Percentiles rank a stretch among this genome's conserved stretches.
phyloP scores from a whole-genome alignment of 495 filamentous ascomycete genomes.

The Tuber calosporum region DNA sequence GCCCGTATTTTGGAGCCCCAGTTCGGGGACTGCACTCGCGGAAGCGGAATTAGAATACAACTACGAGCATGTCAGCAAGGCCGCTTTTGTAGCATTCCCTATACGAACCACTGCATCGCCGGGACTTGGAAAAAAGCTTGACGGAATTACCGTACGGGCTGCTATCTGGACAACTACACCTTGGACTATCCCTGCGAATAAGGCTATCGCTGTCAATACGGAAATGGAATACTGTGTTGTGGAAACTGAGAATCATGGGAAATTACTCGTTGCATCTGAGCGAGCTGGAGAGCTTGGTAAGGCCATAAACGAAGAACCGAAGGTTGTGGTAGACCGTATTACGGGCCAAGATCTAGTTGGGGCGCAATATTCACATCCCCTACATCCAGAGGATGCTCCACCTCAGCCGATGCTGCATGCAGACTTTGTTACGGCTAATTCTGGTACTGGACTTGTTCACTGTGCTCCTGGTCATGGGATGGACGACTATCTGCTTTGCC shows the following conservation, averaged over 20 bases:
- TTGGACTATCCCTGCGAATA: slow-evolving; percentile 93
- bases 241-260: slow-evolving; percentile 50
- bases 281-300: slow-evolving; percentile 53
- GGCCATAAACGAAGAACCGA: slow-evolving; percentile 32
- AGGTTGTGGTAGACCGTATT: slow-evolving; percentile 44
- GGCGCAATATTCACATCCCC: slow-evolving; percentile 58
- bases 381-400: slow-evolving; percentile 50
- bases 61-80: slow-evolving; percentile 68
- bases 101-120: slow-evolving; percentile 43
- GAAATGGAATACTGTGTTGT: slow-evolving; percentile 68
- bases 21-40: slow-evolving; percentile 79
- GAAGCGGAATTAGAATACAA: slow-evolving; percentile 96
- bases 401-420: slow-evolving; percentile 68
- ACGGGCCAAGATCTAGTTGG: slow-evolving; percentile 59
- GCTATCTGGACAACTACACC: slow-evolving; percentile 97
- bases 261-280: slow-evolving; percentile 59
- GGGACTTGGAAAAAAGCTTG: slow-evolving; percentile 3
- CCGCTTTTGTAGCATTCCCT: slow-evolving; percentile 76
- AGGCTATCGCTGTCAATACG: slow-evolving; percentile 69
- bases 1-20: slow-evolving; percentile 95
- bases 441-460: slow-evolving; percentile 89
- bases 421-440: slow-evolving; percentile 75
- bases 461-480: slow-evolving; percentile 90
- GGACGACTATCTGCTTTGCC: slow-evolving; percentile 87
- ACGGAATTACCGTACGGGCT: slow-evolving; percentile 54